Evolutionary conservation across 495 filamentous ascomycete species (phyloP), one percentile per base, ranked within the genome.

Genomic region (Lasiosphaeriaceae sp.): DNA sequence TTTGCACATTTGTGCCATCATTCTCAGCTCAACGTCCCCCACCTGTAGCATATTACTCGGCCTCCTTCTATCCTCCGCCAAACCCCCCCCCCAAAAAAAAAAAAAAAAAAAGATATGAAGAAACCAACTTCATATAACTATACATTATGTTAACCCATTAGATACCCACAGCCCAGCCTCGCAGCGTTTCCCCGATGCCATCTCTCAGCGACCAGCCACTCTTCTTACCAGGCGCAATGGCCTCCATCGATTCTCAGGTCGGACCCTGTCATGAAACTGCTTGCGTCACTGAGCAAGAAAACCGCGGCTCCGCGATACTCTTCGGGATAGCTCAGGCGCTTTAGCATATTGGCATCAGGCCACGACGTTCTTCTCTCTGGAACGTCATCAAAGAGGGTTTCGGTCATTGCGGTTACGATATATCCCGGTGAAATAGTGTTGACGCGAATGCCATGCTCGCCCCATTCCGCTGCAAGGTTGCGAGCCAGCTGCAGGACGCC

Each of bases 371-470:
- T 76, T 35, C 90, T 80, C 72, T 96, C 90, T 7, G 90, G 90
- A 63, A 78, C 89, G 50, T 86, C 67, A 43, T 86, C 74, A 61
- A 96, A 93, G 29, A 96, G 77, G 46, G 84, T 80, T 66, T 88
- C 84, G 11, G 93, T 90, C 91, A 96, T 95, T 31, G 83, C 80
- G n/a, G 92, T 96, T 51, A 94, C 84, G 61, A 97, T 96, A 68
- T 97, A 97, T 31, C 93, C 93, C 0, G 93, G 93, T 14, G 90
- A 96, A 63, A 97, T 86, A 41, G 92, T 95, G 76, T 97, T 97
- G 58, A 96, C 92, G 3, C 93, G 88, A 70, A 97, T 97, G 51
- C 86, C 87, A 70, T 93, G 81, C 47, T 73, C 66, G 23, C 93
- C 93, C 93, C 93, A 93, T 70, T 95, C 90, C 26, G 83, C 70